Evolutionary conservation across 768 basidiomycete species (phyloP), one percentile per base, ranked within the genome.

Genomic region (Suillus hirtellus): DNA sequence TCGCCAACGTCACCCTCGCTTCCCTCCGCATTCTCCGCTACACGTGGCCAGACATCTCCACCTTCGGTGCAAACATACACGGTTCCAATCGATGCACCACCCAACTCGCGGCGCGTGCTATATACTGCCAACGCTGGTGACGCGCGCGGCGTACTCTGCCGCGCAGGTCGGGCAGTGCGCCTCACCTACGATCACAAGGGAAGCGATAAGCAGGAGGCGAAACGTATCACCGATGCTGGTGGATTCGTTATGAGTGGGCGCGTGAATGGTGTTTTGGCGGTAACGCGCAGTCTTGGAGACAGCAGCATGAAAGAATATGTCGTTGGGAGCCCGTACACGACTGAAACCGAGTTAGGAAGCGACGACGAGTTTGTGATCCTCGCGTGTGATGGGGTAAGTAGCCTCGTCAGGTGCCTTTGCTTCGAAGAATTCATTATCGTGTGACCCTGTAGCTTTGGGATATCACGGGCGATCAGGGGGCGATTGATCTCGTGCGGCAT

Each of bases 281-380:
- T 99, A 35, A 99, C 97, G 19, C 84, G 97, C 63, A 95, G 95
- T 70, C 79, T 99, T 62, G 97, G 97, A 40, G 97, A 99, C 72
- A 92, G 95, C 2, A 92, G 94, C 8, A 99, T 99, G 97, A 99
- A 99, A 77, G 97, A 99, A 71, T 99, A 96, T 74, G 97, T 99
- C 12, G 97, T 99, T 55, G 97, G 97, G 2, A 86, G 93, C 35
- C 97, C 97, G 7, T 99, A 96, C 76, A 99, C 97, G 21, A 99
- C 97, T n/a, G 96, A 98, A 76, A 98, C 96, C 14, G 87, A 90
- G 68, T 78, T 99, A 47, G 90, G 89, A 61, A 88, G 92, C 9
- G 89, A 93, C 6, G 97, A 99, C 72, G 96, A 99, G 73, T 94
- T 96, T 75, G 73, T 98, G 67, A 92, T 99, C 63, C 83, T 99